Base-by-base conservation (phyloP, 129 eudicot species). In the Chrysanthemum makinoi region DNA sequence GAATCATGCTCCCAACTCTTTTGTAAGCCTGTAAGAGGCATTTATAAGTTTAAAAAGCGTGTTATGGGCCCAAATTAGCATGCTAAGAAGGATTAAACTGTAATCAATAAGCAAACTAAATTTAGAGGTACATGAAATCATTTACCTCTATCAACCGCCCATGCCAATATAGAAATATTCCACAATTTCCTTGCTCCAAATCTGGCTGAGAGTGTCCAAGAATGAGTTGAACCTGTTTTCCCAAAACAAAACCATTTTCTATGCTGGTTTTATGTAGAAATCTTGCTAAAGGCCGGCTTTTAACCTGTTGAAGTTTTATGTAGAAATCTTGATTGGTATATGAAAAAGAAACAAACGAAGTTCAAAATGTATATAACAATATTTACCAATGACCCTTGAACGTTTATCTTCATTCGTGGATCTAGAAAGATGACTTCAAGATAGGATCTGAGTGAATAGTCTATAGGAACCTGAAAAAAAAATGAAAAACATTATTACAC, bases 361-460 rank as follows among this genome's bases (percentile, higher is more conserved):
- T 39, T 39, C 46, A 39, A 16, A 48, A 52, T 70, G 55, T 22
- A 57, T 5, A 17, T 17, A 43, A 11, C 46, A 7, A 4, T n/a
- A 66, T 51, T 86, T 86, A 89, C 96, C 89, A 67, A 50, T 75
- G 89, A 80, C 70, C 92, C 96, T 86, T 89, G 96, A 64, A 89
- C 85, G 30, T 72, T 72, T 14, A 89, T 86, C 82, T 86, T 89
- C 89, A 89, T 89, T 19, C 96, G 79, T 39, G 96, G 96, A 66
- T 84, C 96, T 56, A 80, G 67, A 75, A 86, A 86, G 55, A 89
- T 84, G 39, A 89, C 92, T 75, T 89, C 92, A 66, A 89, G 75
- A 79, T 84, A 89, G 7, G 85, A 67, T 61, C 82, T 66, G 2
- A 86, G 87, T 6, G 91, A 89, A 73, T 71, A 89, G 77, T 89